Evolutionary conservation across 2,329 filamentous ascomycete genomes (phyloP).

Genomic region (Aspergillus pseudoglaucus): DNA sequence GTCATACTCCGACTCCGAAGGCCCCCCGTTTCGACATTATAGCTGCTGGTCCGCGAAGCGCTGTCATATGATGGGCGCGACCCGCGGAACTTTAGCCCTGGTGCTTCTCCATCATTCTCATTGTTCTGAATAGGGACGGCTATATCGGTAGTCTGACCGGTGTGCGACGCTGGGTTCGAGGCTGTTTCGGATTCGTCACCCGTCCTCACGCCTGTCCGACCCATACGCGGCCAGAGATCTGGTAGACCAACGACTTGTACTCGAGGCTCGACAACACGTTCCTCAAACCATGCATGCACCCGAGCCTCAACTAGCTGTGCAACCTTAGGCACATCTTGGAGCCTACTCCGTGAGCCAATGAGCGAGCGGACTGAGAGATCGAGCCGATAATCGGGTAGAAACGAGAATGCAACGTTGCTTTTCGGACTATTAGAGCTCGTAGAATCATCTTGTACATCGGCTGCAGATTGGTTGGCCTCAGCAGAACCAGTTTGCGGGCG

Average conservation of each 20-base stretch:
- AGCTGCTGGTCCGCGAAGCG: constrained; percentile 28
- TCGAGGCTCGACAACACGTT: constrained; percentile 58
- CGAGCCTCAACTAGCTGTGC: constrained; percentile 59
- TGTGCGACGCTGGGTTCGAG: constrained; percentile 26
- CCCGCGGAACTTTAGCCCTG: constrained; percentile 30
- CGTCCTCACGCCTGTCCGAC: constrained; percentile 38
- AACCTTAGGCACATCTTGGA: constrained; percentile 62
- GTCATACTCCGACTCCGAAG: constrained; percentile 27
- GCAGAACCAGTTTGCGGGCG: constrained; percentile 9
- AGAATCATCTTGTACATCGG: constrained; percentile 8
- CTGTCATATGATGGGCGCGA: constrained; percentile 23
- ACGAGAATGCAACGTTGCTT: constrained; percentile 91
- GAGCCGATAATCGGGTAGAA: constrained; percentile 59
- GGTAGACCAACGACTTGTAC: constrained; percentile 60
- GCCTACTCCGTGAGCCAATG: constrained; percentile 55
- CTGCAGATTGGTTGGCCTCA: constrained; percentile 3
- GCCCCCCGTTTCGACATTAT: constrained; percentile 26
- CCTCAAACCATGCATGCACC: constrained; percentile 62
- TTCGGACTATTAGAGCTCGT: constrained; percentile 51
- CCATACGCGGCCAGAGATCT: constrained; percentile 56
- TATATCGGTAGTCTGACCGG: constrained; percentile 22
- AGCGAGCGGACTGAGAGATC: constrained; percentile 60
- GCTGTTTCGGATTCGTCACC: constrained; percentile 37
- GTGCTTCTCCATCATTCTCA: constrained; percentile 18
- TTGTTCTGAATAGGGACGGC: constrained; percentile 17